Base-by-base conservation (phyloP, 2,329 filamentous ascomycete genomes). In the Iodosphaeria phyllophila region DNA sequence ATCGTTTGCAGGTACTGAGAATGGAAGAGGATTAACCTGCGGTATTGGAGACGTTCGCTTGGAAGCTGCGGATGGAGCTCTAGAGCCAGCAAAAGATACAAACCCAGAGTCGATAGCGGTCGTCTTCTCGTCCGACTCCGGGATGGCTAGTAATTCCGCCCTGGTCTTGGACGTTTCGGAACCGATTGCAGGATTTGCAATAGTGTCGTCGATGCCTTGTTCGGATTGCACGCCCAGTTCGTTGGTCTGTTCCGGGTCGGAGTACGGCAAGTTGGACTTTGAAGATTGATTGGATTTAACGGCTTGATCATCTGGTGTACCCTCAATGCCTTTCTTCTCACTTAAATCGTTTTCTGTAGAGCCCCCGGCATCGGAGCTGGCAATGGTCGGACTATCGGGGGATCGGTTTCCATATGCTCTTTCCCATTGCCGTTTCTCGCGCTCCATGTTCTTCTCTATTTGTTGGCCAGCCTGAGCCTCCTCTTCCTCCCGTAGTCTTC, bases 391-490 rank as follows among this genome's bases (percentile, higher is more conserved):
- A 6, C 45, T 52, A 13, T 28, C 35, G 19, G 35, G 35, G 40
- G 48, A 41, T 21, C 45, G 36, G 32, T 75, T 58, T 1, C 76
- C 78, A 35, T 92, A 89, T 2, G 64, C 56, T 5, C 64, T 64
- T 43, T 93, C 84, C 84, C 84, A 93, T 31, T 70, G 54, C 5
- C 53, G 53, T 22, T 66, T 60, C 31, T 80, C 74, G 5, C 58
- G 58, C 8, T 61, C 58, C 26, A 64, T 72, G n/a, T 54, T 49
- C 28, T 64, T 56, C 39, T 79, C 69, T 8, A 82, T 51, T 27
- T 67, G 61, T 26, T 69, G 63, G 4, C 79, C 82, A 3, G 75
- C 59, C 20, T 69, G 68, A 28, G 72, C 68, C 41, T 92, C 55
- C 26, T 74, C 61, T 29, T 70, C 48, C 28, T 64, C 59, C 3